A percentile compares a stretch with the other conserved stretches of the same genome.
Conservation (phyloP, 352 stramenopile species). For the Phytophthora capsici region DNA sequence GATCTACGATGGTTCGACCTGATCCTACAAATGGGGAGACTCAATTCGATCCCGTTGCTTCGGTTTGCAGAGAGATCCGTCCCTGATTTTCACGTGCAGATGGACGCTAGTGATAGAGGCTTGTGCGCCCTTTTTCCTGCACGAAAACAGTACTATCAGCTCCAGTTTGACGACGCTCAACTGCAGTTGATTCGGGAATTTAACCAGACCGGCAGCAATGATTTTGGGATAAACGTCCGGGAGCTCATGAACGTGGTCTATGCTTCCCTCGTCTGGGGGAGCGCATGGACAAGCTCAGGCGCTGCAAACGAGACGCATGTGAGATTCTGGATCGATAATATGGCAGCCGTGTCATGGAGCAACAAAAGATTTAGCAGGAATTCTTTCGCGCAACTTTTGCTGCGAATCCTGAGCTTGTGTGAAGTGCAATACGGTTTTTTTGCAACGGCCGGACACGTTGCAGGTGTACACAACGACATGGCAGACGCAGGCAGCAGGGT, state of each 20-base stretch:
- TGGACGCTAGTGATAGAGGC: background rate
- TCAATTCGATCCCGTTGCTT: background rate
- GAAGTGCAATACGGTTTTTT: slow-evolving; percentile 23
- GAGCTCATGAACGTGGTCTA: slow-evolving; percentile 22
- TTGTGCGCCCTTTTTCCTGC: background rate
- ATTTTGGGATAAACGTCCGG: slow-evolving; percentile 16
- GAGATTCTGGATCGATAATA: slow-evolving; percentile 13
- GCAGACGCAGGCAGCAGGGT: slow-evolving; percentile 25
- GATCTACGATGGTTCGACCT: background rate
- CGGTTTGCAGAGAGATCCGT: background rate
- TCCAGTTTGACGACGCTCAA: background rate
- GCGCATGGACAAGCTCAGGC: background rate
- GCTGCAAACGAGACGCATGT: slow-evolving; percentile 2
- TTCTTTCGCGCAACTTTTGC: slow-evolving; percentile 14
- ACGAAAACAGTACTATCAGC: background rate
- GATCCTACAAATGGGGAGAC: background rate
- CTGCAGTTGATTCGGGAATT: background rate
- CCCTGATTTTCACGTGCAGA: background rate
- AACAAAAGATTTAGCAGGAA: slow-evolving; percentile 13
- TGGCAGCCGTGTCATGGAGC: slow-evolving; percentile 12
- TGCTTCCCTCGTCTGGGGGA: slow-evolving; percentile 12
- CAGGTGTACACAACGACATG: slow-evolving; percentile 15
- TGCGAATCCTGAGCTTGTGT: slow-evolving; percentile 5
- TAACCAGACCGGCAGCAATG: background rate
- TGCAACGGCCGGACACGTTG: slow-evolving; percentile 7